Evolutionary conservation across 176 grass and related monocot genomes (phyloP).

Genomic region (Triticum urartu): DNA sequence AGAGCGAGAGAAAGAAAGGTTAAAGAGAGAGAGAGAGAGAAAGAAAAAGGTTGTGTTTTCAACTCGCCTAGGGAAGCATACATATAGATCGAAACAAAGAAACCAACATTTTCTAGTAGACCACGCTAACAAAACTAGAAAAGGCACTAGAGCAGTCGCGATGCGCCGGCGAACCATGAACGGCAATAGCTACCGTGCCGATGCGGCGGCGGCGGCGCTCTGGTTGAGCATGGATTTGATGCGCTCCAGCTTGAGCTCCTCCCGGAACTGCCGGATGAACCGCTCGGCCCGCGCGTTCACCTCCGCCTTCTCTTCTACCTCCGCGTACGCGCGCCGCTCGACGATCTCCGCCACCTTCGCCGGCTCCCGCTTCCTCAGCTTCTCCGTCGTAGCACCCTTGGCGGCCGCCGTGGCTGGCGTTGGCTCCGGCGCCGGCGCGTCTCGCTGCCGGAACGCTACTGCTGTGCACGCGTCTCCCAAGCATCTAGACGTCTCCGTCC

Average conservation of each 20-base stretch:
- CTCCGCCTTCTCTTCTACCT: constrained; percentile 11
- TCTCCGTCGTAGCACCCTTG: not conserved
- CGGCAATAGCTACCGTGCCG: not conserved
- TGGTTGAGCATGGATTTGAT: constrained; percentile 37
- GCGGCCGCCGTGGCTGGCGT: not conserved
- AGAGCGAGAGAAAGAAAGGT: too few relatives aligned
- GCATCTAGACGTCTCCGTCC: not conserved
- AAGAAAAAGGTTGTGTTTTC: too few relatives aligned
- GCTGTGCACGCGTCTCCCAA: not conserved
- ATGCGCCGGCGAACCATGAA: not conserved
- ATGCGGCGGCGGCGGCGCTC: not conserved
- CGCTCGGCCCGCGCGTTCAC: constrained; percentile 39
- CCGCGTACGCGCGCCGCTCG: not conserved
- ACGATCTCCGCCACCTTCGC: not conserved
- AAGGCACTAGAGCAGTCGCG: not conserved
- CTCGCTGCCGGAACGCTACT: not conserved
- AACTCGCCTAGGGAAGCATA: too few relatives aligned
- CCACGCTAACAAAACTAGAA: not conserved
- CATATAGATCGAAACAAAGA: not conserved
- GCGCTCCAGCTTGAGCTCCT: constrained; percentile 45
- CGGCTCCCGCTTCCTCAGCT: not conserved
- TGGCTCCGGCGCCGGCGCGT: not conserved
- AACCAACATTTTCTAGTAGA: not conserved
- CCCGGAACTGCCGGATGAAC: constrained; percentile 38
- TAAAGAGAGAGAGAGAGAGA: too few relatives aligned